Evolutionary conservation across 2,329 filamentous ascomycete genomes (phyloP), one percentile per base, ranked within the genome.

Genomic region (Aspergillus brasiliensis): DNA sequence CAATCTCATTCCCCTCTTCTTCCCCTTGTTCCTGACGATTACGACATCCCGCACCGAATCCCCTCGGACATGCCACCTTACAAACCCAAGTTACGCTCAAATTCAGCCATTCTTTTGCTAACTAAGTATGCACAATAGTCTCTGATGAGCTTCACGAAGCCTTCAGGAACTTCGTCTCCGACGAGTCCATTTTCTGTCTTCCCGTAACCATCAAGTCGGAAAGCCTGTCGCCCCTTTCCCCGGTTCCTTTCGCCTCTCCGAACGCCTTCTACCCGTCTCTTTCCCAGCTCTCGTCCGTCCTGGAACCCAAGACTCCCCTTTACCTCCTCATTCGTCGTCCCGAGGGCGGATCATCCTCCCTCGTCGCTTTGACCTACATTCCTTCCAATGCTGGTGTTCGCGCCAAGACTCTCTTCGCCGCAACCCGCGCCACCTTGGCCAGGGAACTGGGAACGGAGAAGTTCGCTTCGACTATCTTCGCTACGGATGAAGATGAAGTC

Each of bases 381-480:
- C 86, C 86, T 7, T 84, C 85, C 61, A 77, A 85, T 48, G 86
- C 86, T 5, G 84, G 84, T 0, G 86, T 88, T 38, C 83, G 86
- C 37, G 81, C 86, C 61, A 89, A 89, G 75, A 89, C 85, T 72
- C 81, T 89, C 34, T 88, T 88, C 73, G 86, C 86, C 15, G 83
- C 82, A n/a, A 88, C 86, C 38, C 82, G 86, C 3, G 75, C 86
- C 31, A 87, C 85, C 1, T 77, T 89, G 13, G 79, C 82, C 15
- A 77, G 86, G 5, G 86, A 88, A 68, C 77, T 89, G 23, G 86
- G 86, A 46, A 80, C 81, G 51, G 86, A 88, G 74, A 81, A 86
- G 62, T 88, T 89, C 72, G 69, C 77, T 4, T 81, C 83, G 54
- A 84, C 79, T 3, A 69, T 88, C 56, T 88, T 88, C 69, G 83